These are phyloP conservation scores for Penicillium desertorum DNA, from an alignment of 495 filamentous ascomycete genomes.

Conservation along the genomic window DNA sequence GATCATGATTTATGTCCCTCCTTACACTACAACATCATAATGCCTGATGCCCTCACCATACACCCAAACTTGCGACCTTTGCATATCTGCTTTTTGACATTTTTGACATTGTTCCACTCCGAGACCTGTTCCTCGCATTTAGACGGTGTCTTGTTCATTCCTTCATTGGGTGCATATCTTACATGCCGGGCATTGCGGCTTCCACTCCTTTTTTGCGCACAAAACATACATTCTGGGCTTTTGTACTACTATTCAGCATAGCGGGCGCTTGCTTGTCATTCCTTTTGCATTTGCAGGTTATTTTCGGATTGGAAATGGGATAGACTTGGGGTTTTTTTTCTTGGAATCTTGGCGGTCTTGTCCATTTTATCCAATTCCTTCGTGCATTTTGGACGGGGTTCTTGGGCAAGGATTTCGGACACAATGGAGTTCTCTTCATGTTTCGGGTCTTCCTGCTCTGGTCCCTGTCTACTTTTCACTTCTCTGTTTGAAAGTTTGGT, in stretches of 20 bases:
- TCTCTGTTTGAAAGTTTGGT: neutral
- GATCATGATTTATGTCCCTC: conserved; percentile 45
- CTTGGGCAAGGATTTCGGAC: neutral
- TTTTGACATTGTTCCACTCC: conserved; percentile 10
- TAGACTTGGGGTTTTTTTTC: conserved; percentile 14
- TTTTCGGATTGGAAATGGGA: conserved; percentile 34
- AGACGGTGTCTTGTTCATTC: conserved; percentile 46
- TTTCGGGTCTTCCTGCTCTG: neutral
- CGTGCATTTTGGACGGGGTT: neutral
- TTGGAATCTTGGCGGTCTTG: conserved; percentile 23
- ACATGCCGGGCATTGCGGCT: conserved; percentile 38
- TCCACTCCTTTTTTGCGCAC: conserved; percentile 37
- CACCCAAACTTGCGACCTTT: conserved; percentile 13
- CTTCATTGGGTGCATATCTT: conserved; percentile 38
- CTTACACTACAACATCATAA: conserved; percentile 32
- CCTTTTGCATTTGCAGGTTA: conserved; percentile 44
- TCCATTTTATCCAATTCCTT: conserved; percentile 6
- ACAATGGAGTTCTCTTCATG: neutral
- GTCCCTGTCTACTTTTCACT: neutral
- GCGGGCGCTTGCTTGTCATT: conserved; percentile 48
- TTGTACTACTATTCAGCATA: conserved; percentile 46
- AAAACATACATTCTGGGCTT: conserved; percentile 28
- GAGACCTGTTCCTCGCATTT: conserved; percentile 29
- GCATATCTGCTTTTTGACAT: conserved; percentile 24
- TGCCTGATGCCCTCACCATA: conserved; percentile 38